Conservation (phyloP, 257 asterid species). For the Lavandula angustifolia region DNA sequence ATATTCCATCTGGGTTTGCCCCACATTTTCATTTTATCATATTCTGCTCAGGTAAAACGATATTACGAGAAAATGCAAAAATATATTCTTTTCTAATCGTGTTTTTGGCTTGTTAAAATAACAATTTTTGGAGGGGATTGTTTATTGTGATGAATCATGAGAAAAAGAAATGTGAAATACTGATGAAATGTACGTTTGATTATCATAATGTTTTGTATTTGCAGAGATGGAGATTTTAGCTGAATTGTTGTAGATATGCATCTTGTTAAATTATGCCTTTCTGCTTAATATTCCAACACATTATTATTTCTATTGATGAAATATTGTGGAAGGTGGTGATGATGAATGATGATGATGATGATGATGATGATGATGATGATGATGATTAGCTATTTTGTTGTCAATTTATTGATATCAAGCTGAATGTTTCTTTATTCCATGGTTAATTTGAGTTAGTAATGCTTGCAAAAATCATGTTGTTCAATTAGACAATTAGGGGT, state of each 20-base stretch:
- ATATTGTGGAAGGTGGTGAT: constrained; percentile 10
- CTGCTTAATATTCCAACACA: constrained; percentile 4
- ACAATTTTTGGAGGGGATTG: constrained; percentile 20
- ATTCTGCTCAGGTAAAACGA: constrained; percentile 41
- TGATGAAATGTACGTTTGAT: background rate
- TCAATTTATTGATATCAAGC: constrained; percentile 18
- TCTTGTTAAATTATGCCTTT: constrained; percentile 14
- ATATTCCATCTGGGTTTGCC: constrained; percentile 41
- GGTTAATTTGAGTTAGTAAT: constrained; percentile 10
- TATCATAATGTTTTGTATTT: constrained; percentile 24
- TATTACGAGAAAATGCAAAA: background rate
- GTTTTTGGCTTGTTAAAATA: background rate
- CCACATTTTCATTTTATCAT: constrained; percentile 34
- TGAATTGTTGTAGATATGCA: constrained; percentile 25
- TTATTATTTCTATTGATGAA: constrained; percentile 27
- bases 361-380: constrained; percentile 12
- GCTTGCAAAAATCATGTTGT: constrained; percentile 12
- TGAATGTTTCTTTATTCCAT: background rate
- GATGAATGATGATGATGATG: too few species aligned
- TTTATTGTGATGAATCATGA: constrained; percentile 7
- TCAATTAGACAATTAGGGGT: background rate
- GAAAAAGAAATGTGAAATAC: background rate
- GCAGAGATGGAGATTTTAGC: constrained; percentile 32
- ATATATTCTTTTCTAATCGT: background rate
- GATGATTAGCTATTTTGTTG: background rate